A percentile compares a stretch with the other conserved stretches of the same genome.
Conservation (phyloP, 2,329 filamentous ascomycete species). For the Calonectria pteridis region DNA sequence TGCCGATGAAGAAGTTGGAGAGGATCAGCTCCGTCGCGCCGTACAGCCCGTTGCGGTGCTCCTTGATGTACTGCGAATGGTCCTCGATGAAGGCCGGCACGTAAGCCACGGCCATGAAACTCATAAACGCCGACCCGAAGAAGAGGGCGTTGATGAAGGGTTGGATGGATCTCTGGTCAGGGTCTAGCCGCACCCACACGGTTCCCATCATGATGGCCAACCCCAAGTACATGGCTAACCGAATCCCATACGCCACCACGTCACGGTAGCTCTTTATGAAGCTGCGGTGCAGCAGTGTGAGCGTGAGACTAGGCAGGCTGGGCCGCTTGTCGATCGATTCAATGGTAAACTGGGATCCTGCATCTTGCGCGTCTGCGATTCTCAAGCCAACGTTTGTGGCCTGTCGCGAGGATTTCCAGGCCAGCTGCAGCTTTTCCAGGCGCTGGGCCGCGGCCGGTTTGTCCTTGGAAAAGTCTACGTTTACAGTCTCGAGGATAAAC, state of each 20-base stretch:
- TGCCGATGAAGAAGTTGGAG: conserved; percentile 84
- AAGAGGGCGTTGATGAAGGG: conserved; percentile 87
- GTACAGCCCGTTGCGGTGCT: conserved; percentile 85
- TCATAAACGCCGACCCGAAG: conserved; percentile 81
- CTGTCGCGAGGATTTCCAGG: conserved; percentile 44
- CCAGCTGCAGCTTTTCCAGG: conserved; percentile 41
- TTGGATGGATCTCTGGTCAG: conserved; percentile 79
- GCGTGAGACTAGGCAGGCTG: conserved; percentile 61
- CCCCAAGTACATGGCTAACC: conserved; percentile 82
- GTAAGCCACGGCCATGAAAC: conserved; percentile 87
- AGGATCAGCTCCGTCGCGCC: conserved; percentile 79
- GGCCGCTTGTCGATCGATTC: conserved; percentile 52
- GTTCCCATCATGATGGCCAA: conserved; percentile 91
- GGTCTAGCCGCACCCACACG: conserved; percentile 80
- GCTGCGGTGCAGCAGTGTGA: conserved; percentile 79
- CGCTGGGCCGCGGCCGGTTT: conserved; percentile 56
- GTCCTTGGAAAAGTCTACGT: conserved; percentile 77
- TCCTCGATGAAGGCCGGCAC: conserved; percentile 83
- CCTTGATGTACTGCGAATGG: conserved; percentile 59
- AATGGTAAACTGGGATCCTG: conserved; percentile 37
- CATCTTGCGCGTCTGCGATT: conserved; percentile 46
- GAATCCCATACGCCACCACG: conserved; percentile 85
- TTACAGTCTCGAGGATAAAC: conserved; percentile 82
- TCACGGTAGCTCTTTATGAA: conserved; percentile 90
- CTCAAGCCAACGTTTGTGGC: conserved; percentile 32